Conservation (phyloP, 2,329 filamentous ascomycete genomes). For the Escovopsis sp. region DNA sequence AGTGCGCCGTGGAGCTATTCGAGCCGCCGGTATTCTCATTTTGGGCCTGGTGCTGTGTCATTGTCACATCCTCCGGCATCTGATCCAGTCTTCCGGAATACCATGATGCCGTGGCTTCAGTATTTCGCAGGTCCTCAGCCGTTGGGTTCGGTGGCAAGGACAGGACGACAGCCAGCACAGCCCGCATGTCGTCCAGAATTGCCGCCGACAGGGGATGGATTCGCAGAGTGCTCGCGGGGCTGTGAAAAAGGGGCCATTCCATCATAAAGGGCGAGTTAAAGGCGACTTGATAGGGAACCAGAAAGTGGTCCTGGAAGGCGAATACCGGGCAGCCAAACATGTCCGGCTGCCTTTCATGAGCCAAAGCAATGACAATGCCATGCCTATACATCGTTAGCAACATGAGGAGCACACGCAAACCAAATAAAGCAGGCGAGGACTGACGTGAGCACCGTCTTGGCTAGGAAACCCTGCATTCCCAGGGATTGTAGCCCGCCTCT, state of each 20-base stretch:
- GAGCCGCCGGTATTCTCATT: no score
- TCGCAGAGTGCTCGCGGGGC: slow-evolving; percentile 24
- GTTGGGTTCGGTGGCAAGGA: slow-evolving; percentile 22
- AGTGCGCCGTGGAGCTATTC: no score
- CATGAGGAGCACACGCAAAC: background rate
- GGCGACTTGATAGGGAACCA: slow-evolving; percentile 25
- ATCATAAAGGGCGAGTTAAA: slow-evolving; percentile 34
- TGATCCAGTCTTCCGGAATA: slow-evolving; percentile 24
- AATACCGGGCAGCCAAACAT: slow-evolving; percentile 27
- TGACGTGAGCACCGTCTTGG: slow-evolving; percentile 34
- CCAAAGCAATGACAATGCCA: slow-evolving; percentile 32
- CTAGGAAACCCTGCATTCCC: slow-evolving; percentile 31
- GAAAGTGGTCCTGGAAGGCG: slow-evolving; percentile 24
- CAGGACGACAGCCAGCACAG: slow-evolving; percentile 28
- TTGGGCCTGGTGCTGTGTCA: no score
- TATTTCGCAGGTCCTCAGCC: slow-evolving; percentile 21
- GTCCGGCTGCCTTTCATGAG: slow-evolving; percentile 29
- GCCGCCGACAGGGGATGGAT: slow-evolving; percentile 31
- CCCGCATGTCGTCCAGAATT: slow-evolving; percentile 37
- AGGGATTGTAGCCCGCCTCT: slow-evolving; percentile 31
- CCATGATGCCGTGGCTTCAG: slow-evolving; percentile 25
- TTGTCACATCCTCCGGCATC: slow-evolving; percentile 11
- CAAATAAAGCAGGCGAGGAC: slow-evolving; percentile 7
- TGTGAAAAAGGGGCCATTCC: slow-evolving; percentile 26
- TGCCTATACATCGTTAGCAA: slow-evolving; percentile 18